Conservation (phyloP, 257 asterid genomes). For the Anisodus tanguticus region DNA sequence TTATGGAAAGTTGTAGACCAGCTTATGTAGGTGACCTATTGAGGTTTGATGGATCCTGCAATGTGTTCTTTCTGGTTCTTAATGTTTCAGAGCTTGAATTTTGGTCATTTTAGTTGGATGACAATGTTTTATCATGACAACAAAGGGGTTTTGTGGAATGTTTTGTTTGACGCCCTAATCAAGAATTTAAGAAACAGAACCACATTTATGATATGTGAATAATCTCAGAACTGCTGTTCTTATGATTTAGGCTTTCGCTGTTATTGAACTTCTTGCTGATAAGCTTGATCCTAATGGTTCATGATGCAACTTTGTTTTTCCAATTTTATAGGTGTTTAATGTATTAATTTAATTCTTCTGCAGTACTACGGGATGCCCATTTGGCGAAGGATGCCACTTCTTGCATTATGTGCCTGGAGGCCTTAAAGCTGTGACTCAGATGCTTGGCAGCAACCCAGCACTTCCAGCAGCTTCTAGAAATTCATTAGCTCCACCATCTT, state of each 20-base stretch:
- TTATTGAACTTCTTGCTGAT: constrained; percentile 12
- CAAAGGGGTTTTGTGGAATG: background rate
- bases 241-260: background rate
- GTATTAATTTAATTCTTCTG: constrained; percentile 34
- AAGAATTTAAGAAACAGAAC: constrained; percentile 8
- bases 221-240: background rate
- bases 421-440: constrained; percentile 79
- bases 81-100: background rate
- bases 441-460: constrained; percentile 81
- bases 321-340: constrained; percentile 25
- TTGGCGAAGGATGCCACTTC: constrained; percentile 85
- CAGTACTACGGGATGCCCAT: constrained; percentile 81
- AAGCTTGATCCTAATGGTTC: background rate
- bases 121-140: background rate
- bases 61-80: background rate
- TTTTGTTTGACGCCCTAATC: background rate
- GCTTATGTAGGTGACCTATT: background rate
- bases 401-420: constrained; percentile 88
- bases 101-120: constrained; percentile 6
- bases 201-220: background rate
- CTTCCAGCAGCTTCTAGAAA: constrained; percentile 56
- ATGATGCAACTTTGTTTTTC: constrained; percentile 1
- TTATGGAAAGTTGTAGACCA: background rate
- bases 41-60: background rate
- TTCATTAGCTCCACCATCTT: constrained; percentile 53